A percentile compares a stretch with the other conserved stretches of the same genome.
Evolutionary conservation across 208 protist species (phyloP).

Genomic region (Trypanosoma boissoni): DNA sequence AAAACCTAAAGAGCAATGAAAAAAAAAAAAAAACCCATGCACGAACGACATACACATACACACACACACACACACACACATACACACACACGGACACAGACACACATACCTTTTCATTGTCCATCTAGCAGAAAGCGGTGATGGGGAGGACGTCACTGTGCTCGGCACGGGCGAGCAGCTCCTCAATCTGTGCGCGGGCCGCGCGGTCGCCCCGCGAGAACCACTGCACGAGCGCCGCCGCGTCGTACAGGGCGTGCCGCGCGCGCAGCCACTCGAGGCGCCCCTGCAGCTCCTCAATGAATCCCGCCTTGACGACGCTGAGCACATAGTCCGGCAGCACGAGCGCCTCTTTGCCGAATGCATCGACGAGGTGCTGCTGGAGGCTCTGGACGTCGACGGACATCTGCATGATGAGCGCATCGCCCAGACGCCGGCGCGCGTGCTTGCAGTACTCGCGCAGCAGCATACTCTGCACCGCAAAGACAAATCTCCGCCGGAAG

Average conservation of each 20-base stretch:
- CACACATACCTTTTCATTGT: too few species aligned
- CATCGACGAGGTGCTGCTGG: slow-evolving; percentile 55
- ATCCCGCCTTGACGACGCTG: slow-evolving; percentile 66
- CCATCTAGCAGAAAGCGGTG: slow-evolving; percentile 39
- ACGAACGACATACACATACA: neutral
- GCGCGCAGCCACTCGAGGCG: slow-evolving; percentile 57
- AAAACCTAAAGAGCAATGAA: slow-evolving; percentile 13
- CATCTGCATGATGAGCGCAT: slow-evolving; percentile 79
- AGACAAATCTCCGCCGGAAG: slow-evolving; percentile 66
- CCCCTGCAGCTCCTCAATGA: slow-evolving; percentile 49
- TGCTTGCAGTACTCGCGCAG: slow-evolving; percentile 79
- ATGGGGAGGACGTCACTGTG: slow-evolving; percentile 73
- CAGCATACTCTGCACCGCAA: slow-evolving; percentile 59
- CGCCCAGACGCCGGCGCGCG: slow-evolving; percentile 56
- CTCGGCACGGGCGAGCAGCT: slow-evolving; percentile 48
- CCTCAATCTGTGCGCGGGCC: slow-evolving; percentile 58
- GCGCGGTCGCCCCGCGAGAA: slow-evolving; percentile 52
- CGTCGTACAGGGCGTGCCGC: slow-evolving; percentile 54
- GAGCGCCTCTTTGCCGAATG: slow-evolving; percentile 51
- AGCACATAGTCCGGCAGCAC: slow-evolving; percentile 63
- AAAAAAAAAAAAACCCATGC: neutral
- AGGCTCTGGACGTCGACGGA: slow-evolving; percentile 81
- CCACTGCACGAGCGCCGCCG: slow-evolving; percentile 66
- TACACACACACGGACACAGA: too few species aligned
- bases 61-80: too few species aligned